Percentiles rank a stretch among this genome's conserved stretches.
Evolutionary conservation across 371 early-diverging fungal genomes (phyloP).

Genomic region (Thermomucor indicae-seudaticae): DNA sequence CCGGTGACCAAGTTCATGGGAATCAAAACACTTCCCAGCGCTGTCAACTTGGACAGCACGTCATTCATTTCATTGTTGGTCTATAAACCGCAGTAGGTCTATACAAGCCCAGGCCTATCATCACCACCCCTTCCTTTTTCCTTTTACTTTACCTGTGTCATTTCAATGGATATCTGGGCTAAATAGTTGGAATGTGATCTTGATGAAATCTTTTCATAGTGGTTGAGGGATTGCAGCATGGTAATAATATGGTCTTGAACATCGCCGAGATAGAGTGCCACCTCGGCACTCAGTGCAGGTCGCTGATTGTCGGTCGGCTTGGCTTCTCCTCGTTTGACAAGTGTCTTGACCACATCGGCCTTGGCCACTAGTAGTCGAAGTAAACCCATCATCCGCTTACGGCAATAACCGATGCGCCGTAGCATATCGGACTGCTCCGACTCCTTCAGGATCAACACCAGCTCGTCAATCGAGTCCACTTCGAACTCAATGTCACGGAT

Average conservation of each 20-base stretch:
- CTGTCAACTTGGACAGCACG: conserved; percentile 87
- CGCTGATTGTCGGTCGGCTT: conserved; percentile 30
- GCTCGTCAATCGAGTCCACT: conserved; percentile 87
- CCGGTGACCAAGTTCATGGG: conserved; percentile 95
- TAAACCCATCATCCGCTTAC: conserved; percentile 76
- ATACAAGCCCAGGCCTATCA: no score
- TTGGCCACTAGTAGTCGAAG: conserved; percentile 74
- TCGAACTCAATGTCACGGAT: conserved; percentile 81
- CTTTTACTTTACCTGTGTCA: no score
- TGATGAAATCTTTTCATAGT: conserved; percentile 88
- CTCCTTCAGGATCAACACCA: conserved; percentile 86
- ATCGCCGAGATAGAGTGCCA: conserved; percentile 85
- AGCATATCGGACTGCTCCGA: conserved; percentile 88
- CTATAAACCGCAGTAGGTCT: no score
- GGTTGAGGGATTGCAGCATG: conserved; percentile 84
- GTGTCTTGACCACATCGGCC: conserved; percentile 74
- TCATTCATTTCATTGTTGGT: conserved; percentile 90
- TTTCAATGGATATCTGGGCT: conserved; percentile 94
- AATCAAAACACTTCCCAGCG: conserved; percentile 87
- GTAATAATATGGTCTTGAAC: conserved; percentile 95
- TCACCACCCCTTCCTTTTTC: no score
- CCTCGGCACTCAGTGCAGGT: conserved; percentile 56
- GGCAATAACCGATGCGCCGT: conserved; percentile 77
- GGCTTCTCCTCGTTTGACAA: conserved; percentile 73
- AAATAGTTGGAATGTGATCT: conserved; percentile 93